Base-by-base conservation (phyloP, 148 eudicot species). In the Spergularia marina region DNA sequence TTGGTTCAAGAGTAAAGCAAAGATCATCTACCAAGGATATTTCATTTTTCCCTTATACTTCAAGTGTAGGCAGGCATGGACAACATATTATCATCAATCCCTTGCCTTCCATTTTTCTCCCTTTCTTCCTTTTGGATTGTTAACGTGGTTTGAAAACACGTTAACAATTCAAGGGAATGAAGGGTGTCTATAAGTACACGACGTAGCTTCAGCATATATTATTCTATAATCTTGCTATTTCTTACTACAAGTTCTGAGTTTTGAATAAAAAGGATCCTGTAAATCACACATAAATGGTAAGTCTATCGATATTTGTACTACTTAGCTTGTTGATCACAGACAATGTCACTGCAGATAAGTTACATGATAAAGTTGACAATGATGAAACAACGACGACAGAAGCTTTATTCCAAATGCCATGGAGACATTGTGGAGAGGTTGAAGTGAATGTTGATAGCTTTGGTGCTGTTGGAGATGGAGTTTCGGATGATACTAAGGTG, bases 381-480 rank as follows among this genome's bases (percentile, higher is more conserved):
- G 1, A 23, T 23, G 25, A 23, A 23, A 23, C 25, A 23, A 44
- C 49, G 49, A 39, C 40, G 10, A 56, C 74, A 39, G 87, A 82
- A 3, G 44, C 70, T 52, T 71, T 44, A 9, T 44, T 70, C 34
- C 86, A 81, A 25, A 71, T 49, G 65, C 79, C 84, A 30, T 83
- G 87, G 82, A 76, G 70, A 75, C 75, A 70, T 55, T 79, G 83
- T 53, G 82, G 71, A 74, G 84, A 83, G 53, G 82, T 79, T 80
- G 83, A 88, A 41, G 92, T 91, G 71, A 95, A 89, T 77, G 99
- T 95, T 36, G 92, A 92, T 76, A 79, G 80, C 17, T 92, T 92
- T 84, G 99, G 94, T 76, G 99, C 99, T 54, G 89, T 75, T 70
- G 99, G 99, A 39, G 89, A 95, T 82, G 99, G 98, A 65, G 73